These are phyloP conservation scores for Aspergillus unguis DNA, from an alignment of 2,329 filamentous ascomycete species.

Conservation along the genomic window DNA sequence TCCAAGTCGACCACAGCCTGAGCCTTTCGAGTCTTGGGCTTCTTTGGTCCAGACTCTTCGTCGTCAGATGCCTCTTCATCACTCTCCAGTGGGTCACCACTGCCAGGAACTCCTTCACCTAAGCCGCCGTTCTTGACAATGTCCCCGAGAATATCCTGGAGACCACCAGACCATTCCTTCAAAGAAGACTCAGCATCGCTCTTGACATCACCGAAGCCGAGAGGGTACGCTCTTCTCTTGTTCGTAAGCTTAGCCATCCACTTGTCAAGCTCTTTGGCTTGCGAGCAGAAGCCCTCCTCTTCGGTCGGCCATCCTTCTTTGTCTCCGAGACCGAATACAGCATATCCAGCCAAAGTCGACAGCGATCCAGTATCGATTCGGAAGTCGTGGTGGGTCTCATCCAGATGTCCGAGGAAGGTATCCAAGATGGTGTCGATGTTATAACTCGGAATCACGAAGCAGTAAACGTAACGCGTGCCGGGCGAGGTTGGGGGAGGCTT, in stretches of 20 bases:
- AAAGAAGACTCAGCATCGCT: conserved; percentile 65
- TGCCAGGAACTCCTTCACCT: conserved; percentile 69
- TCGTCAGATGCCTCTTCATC: conserved; percentile 69
- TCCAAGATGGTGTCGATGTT: conserved; percentile 92
- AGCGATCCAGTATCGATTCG: conserved; percentile 87
- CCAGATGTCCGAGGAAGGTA: conserved; percentile 79
- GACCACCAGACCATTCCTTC: conserved; percentile 72
- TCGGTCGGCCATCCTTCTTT: conserved; percentile 89
- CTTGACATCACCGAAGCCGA: conserved; percentile 85
- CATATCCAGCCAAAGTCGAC: conserved; percentile 74
- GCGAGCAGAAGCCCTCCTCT: conserved; percentile 86
- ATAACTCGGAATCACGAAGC: conserved; percentile 83
- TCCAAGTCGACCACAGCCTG: conserved; percentile 71
- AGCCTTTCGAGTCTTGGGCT: conserved; percentile 44
- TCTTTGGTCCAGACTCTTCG: conserved; percentile 53
- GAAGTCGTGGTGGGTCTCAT: conserved; percentile 95
- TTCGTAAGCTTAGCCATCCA: conserved; percentile 97
- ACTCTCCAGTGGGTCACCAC: conserved; percentile 79
- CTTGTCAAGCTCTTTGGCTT: conserved; percentile 83
- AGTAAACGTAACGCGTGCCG: conserved; percentile 68
- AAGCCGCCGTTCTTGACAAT: conserved; percentile 51
- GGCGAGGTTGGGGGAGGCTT: conserved; percentile 51
- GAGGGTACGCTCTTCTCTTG: conserved; percentile 78
- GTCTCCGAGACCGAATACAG: conserved; percentile 92
- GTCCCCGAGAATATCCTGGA: conserved; percentile 67